Evolutionary conservation across 129 eudicot genomes (phyloP), one percentile per base, ranked within the genome.

Genomic region (Smallanthus sonchifolius): DNA sequence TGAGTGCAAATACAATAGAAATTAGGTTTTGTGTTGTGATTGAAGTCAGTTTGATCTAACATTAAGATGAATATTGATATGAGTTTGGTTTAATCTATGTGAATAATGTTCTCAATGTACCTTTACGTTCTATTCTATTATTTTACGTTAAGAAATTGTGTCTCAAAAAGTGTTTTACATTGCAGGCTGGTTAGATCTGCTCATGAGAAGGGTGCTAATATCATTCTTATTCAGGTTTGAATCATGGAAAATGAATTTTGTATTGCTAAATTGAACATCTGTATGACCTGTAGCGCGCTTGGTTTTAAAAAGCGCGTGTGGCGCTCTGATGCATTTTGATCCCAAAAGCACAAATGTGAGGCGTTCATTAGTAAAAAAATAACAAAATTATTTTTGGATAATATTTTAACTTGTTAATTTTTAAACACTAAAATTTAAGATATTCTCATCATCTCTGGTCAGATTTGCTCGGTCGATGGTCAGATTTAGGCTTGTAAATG

Each of bases 161-260:
- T 74, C 76, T 74, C 34, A 79, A 20, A 48, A 66, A 17, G 34
- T 52, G 66, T 59, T 59, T 69, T 79, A 40, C 35, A 47, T 72
- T 84, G 84, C 92, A 95, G 99, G 86, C 80, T 95, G 69, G 97
- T 95, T 65, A 87, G 99, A 85, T 87, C 90, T 69, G 99, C 99
- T 80, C 94, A 87, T 85, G 74, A 70, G 78, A 88, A 91, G 83
- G 99, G 99, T 71, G 99, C 99, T 7, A 91, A 91, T 67, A 91
- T 95, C 68, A 91, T 95, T 72, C 94, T 95, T 42, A 95, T 95
- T 43, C 99, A 95, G 99, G 97, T 95, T n/a, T 35, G 80, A 47
- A 4, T 42, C 14, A 24, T 65, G 15, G 43, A 30, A 15, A 32
- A 19, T 38, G 45, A 65, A 70, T 44, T 57, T 54, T 11, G 69